phyloP scores from a whole-genome alignment of 768 basidiomycete genomes.

The Russula dissimulans region DNA sequence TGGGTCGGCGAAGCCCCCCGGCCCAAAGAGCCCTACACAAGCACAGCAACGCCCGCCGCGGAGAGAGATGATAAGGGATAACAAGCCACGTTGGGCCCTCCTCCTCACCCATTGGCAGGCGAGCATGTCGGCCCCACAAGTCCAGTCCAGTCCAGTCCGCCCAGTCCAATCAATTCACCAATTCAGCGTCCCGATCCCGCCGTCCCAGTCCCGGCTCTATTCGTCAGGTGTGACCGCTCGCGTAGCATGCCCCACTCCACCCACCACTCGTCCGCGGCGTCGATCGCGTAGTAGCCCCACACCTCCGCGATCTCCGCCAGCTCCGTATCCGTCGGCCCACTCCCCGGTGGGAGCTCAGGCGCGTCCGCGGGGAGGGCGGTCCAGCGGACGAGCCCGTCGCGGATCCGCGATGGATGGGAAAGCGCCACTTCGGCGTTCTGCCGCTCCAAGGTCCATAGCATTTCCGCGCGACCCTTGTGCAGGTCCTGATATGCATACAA shows the following conservation, averaged over 20 bases:
- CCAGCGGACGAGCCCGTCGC: conserved; percentile 8
- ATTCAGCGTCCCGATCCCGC: not conserved
- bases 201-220: not conserved
- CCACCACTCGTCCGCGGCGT: conserved; percentile 19
- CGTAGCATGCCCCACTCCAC: conserved; percentile 17
- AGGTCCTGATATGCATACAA: conserved; percentile 24
- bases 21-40: not conserved
- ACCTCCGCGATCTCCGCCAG: conserved; percentile 11
- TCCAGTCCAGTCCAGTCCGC: too few relatives aligned
- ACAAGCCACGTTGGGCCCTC: too few relatives aligned
- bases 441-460: not conserved
- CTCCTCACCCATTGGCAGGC: too few relatives aligned
- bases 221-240: not conserved
- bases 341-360: not conserved
- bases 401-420: not conserved
- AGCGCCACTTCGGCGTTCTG: not conserved
- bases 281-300: conserved; percentile 16
- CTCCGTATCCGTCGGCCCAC: conserved; percentile 4
- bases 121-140: too few relatives aligned
- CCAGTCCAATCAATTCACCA: too few relatives aligned
- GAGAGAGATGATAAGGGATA: too few relatives aligned
- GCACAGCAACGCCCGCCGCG: too few relatives aligned
- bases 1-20: not conserved
- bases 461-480: conserved; percentile 20
- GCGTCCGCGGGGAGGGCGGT: not conserved